Evolutionary conservation across 2,329 filamentous ascomycete species (phyloP).

Genomic region (Talaromyces albobiverticillius): DNA sequence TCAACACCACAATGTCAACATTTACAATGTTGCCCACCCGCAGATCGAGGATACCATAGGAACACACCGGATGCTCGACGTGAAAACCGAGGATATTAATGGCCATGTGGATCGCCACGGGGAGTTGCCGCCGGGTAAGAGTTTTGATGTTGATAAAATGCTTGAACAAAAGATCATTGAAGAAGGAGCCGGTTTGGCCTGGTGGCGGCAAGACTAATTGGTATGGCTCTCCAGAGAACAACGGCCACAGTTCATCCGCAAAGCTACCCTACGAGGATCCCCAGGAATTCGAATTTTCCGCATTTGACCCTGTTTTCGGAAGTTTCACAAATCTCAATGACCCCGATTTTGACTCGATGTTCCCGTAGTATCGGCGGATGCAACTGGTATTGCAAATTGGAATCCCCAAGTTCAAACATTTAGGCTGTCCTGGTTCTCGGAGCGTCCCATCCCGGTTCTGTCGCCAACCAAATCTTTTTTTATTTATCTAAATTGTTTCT

Average conservation of each 20-base stretch:
- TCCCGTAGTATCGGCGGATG: not conserved
- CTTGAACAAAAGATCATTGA: conserved; percentile 5
- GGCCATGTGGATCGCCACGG: not conserved
- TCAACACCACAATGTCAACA: not conserved
- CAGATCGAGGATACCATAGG: not conserved
- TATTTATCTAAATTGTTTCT: no score
- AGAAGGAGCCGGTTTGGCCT: conserved; percentile 4
- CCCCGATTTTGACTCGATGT: not conserved
- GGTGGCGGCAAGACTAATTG: conserved; percentile 13
- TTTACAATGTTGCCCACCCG: not conserved
- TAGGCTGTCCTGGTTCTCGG: not conserved
- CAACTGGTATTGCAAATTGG: not conserved
- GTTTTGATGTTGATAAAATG: conserved; percentile 8
- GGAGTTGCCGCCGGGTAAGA: conserved; percentile 10
- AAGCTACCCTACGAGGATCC: not conserved
- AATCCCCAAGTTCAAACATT: no score
- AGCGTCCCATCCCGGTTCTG: no score
- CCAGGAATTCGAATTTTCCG: not conserved
- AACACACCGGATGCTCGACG: not conserved
- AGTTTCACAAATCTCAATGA: not conserved
- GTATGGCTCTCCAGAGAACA: not conserved
- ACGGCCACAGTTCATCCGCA: not conserved
- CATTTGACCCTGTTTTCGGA: conserved; percentile 2
- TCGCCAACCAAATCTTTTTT: no score
- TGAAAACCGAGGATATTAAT: not conserved